Evolutionary conservation across 225 moss, liverwort and hornwort genomes (phyloP).

Genomic region (Polytrichum commune): DNA sequence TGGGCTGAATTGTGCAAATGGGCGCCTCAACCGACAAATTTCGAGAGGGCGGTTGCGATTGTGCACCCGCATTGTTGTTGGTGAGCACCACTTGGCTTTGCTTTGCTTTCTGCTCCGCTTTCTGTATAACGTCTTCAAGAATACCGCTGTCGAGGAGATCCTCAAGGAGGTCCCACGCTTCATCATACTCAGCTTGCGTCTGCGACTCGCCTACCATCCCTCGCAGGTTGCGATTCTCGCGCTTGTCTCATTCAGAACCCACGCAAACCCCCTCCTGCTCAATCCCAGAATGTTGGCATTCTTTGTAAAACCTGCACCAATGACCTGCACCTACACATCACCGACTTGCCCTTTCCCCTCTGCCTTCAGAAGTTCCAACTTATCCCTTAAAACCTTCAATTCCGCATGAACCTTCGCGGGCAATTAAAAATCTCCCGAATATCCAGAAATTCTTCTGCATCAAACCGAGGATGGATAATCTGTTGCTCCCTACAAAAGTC

Average conservation of each 20-base stretch:
- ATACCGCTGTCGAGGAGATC: conserved; percentile 43
- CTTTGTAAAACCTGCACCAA: too few species aligned
- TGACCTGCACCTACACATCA: too few species aligned
- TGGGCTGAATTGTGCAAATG: background rate
- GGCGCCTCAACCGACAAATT: background rate
- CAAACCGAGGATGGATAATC: too few species aligned
- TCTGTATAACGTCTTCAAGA: conserved; percentile 43
- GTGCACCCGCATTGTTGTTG: conserved; percentile 12
- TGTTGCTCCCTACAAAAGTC: too few species aligned
- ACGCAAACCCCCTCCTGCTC: background rate
- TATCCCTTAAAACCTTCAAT: too few species aligned
- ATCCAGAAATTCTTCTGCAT: too few species aligned
- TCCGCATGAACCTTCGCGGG: too few species aligned
- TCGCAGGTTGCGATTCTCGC: conserved; percentile 19
- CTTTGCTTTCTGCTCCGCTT: conserved; percentile 42
- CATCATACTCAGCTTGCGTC: conserved; percentile 38
- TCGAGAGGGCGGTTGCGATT: conserved; percentile 7
- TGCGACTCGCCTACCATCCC: conserved; percentile 48
- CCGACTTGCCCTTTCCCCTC: too few species aligned
- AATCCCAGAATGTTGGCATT: background rate
- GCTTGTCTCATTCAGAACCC: conserved; percentile 36
- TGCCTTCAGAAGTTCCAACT: too few species aligned
- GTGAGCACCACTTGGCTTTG: conserved; percentile 31
- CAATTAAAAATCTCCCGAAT: too few species aligned
- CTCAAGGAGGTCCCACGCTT: conserved; percentile 28